These are phyloP conservation scores for Rugosomyces carneus DNA, from an alignment of 1,284 basidiomycete species.

Conservation along the genomic window DNA sequence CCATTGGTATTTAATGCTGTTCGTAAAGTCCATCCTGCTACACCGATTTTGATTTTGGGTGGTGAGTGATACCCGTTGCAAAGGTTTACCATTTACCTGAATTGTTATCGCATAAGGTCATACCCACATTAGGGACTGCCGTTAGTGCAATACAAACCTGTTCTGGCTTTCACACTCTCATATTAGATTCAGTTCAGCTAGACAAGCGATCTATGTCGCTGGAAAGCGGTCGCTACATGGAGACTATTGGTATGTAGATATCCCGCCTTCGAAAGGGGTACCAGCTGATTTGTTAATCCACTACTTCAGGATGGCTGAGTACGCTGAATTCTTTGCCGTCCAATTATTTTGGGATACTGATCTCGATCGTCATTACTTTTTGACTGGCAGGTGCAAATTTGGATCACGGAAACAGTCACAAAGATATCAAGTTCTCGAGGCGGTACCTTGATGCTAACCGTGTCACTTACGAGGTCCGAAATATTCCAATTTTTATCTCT, in stretches of 20 bases:
- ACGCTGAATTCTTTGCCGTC: background rate
- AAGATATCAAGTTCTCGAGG: slow-evolving; percentile 56
- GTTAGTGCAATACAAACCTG: slow-evolving; percentile 26
- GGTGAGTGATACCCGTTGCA: slow-evolving; percentile 29
- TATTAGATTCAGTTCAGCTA: slow-evolving; percentile 36
- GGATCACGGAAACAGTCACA: slow-evolving; percentile 32
- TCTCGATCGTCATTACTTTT: background rate
- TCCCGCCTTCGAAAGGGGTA: background rate
- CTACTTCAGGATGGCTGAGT: slow-evolving; percentile 46
- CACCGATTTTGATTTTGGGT: slow-evolving; percentile 79
- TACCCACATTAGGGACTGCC: slow-evolving; percentile 74
- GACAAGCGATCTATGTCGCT: slow-evolving; percentile 65
- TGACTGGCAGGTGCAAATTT: slow-evolving; percentile 43
- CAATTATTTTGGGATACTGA: background rate
- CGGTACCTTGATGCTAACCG: slow-evolving; percentile 73
- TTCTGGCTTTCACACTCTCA: background rate
- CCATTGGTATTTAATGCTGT: slow-evolving; percentile 70
- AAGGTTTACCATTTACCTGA: background rate
- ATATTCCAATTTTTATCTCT: background rate
- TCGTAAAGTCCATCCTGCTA: slow-evolving; percentile 61
- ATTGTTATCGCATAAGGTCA: slow-evolving; percentile 42
- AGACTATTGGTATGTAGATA: slow-evolving; percentile 59
- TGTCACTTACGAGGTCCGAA: slow-evolving; percentile 57
- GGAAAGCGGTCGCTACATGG: slow-evolving; percentile 83
- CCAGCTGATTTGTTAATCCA: background rate